Base-by-base conservation (phyloP, 805 yeast species). In the Monosporozyma unispora region DNA sequence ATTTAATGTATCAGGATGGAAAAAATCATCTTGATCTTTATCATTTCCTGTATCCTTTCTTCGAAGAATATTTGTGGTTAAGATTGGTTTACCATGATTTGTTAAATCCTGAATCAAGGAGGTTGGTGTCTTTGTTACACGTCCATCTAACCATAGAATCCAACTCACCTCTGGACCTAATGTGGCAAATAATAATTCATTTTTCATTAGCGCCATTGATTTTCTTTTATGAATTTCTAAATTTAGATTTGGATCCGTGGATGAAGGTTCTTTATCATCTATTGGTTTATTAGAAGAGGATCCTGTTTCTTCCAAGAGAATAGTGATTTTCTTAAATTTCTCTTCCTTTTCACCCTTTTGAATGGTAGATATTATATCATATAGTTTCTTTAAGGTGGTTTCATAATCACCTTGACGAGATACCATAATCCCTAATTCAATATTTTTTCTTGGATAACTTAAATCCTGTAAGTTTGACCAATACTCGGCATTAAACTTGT, bases 131-230 rank as follows among this genome's bases (percentile, higher is more conserved):
- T 90, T 96, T 35, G 87, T 76, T 37, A 90, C 81, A 64, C 89
- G 96, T 1, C 93, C 80, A 66, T 90, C 97, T 54, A 91, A 71
- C 97, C 98, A 90, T 46, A 90, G 71, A n/a, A 89, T 84, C 96
- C 97, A 90, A 31, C 90, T 78, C 1, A 91, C 86, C 55, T 84
- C 77, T 12, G 96, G 91, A 7, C 86, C 82, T 44, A 90, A 70
- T 2, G 96, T 80, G 10, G 96, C 82, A 68, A 87, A 85, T 39
- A 90, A 73, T 49, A 91, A 71, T 27, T 96, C 86, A 71, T 90
- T 91, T 62, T 96, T 75, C 6, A 96, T 95, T 55, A 85, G 70
- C 2, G 96, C 91, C 96, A 89, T 96, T 77, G 63, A 96, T 77
- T 59, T 84, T 81, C 66, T 87, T 87, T 67, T 19, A 9, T 39